These are phyloP conservation scores for Capsicum chinense DNA, from an alignment of 257 asterid species.

Conservation along the genomic window DNA sequence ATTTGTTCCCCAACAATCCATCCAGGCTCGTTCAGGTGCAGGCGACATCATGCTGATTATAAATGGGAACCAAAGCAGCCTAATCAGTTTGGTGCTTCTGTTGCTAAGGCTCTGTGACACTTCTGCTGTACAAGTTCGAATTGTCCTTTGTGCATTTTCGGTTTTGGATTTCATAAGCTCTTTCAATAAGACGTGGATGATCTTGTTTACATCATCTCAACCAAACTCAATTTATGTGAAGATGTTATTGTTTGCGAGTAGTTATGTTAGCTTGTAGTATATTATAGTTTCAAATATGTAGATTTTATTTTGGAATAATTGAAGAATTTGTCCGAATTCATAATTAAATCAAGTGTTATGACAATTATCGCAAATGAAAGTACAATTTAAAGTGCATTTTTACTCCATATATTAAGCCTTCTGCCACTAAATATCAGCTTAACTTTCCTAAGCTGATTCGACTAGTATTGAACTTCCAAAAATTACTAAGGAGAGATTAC, in stretches of 20 bases:
- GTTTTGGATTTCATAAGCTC: neutral
- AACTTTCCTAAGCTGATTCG: neutral
- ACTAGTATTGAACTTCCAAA: neutral
- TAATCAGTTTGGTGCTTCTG: neutral
- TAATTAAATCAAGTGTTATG: too few relatives aligned
- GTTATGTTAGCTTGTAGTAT: too few relatives aligned
- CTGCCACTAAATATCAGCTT: too few relatives aligned
- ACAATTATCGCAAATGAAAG: too few relatives aligned
- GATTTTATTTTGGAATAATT: too few relatives aligned
- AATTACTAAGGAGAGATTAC: neutral
- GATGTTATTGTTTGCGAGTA: too few relatives aligned
- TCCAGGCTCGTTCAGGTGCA: constrained; percentile 47
- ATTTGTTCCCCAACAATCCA: constrained; percentile 49
- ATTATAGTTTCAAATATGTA: too few relatives aligned
- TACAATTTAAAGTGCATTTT: too few relatives aligned
- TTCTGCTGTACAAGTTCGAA: neutral
- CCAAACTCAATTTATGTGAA: neutral
- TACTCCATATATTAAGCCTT: too few relatives aligned
- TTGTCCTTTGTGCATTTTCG: neutral
- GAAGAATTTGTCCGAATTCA: too few relatives aligned
- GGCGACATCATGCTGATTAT: constrained; percentile 43
- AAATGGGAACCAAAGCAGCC: constrained; percentile 36
- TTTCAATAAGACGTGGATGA: neutral
- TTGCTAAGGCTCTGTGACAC: neutral
- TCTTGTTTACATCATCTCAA: neutral